phyloP scores from a whole-genome alignment of 768 basidiomycete genomes.

The Hypholoma fasciculare region DNA sequence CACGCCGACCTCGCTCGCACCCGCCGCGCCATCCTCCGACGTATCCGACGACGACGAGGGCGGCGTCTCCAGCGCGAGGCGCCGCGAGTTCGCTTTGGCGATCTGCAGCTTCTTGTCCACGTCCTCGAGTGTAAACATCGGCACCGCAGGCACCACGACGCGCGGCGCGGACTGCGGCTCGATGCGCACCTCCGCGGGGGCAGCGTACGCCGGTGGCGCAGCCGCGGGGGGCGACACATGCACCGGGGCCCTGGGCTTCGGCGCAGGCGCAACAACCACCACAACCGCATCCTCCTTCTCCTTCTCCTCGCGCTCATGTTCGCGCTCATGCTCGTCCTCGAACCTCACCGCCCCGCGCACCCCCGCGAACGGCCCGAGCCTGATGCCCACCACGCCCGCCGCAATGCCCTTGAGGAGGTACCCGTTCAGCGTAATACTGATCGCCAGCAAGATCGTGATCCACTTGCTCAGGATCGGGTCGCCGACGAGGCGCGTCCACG shows the following conservation, averaged over 20 bases:
- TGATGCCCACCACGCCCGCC: slow-evolving; percentile 41
- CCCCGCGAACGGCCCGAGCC: slow-evolving; percentile 21
- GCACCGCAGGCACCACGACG: slow-evolving; percentile 17
- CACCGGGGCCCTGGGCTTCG: neutral
- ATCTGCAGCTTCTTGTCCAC: slow-evolving; percentile 47
- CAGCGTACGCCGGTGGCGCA: neutral
- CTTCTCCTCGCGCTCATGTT: slow-evolving; percentile 15
- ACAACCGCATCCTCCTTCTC: slow-evolving; percentile 25
- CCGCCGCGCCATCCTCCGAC: slow-evolving; percentile 12
- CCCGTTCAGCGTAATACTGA: slow-evolving; percentile 89
- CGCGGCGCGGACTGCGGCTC: slow-evolving; percentile 3
- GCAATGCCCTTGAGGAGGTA: slow-evolving; percentile 89
- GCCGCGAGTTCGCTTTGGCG: slow-evolving; percentile 26
- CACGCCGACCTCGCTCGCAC: neutral
- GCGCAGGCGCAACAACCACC: neutral
- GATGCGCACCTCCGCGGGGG: slow-evolving; percentile 6
- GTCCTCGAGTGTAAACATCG: slow-evolving; percentile 55
- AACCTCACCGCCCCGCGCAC: slow-evolving; percentile 27
- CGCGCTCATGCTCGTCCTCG: slow-evolving; percentile 18
- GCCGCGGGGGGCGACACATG: no score
- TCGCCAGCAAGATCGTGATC: slow-evolving; percentile 86
- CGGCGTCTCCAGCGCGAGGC: slow-evolving; percentile 9
- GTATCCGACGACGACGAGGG: slow-evolving; percentile 17
- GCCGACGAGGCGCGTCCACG: slow-evolving; percentile 89
- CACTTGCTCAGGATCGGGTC: slow-evolving; percentile 94